Conservation (phyloP, 805 yeast genomes). For the Komagataella pseudopastoris region DNA sequence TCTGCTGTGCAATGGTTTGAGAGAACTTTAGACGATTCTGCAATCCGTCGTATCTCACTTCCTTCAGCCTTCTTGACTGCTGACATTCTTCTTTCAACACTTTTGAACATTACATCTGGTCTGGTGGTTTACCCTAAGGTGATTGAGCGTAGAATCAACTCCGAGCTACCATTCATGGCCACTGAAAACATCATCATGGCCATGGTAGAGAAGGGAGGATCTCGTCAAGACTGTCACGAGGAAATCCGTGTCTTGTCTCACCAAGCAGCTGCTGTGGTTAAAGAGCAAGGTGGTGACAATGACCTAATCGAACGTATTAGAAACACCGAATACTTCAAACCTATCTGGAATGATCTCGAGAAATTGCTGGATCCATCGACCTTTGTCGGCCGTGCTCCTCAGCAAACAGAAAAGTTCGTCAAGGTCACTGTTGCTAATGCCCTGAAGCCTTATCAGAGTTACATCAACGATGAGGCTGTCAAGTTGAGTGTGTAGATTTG, state of each 20-base stretch:
- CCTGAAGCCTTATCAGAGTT: conserved; percentile 46
- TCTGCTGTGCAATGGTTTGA: conserved; percentile 99
- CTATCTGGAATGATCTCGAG: conserved; percentile 79
- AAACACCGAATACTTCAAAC: conserved; percentile 69
- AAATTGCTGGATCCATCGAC: conserved; percentile 79
- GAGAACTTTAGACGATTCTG: conserved; percentile 96
- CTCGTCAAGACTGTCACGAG: conserved; percentile 98
- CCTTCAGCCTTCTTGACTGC: conserved; percentile 96
- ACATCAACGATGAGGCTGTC: conserved; percentile 54
- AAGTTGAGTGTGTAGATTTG: conserved; percentile 57
- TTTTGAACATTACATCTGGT: conserved; percentile 87
- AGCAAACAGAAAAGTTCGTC: conserved; percentile 91
- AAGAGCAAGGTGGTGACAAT: conserved; percentile 97
- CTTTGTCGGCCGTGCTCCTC: conserved; percentile 96
- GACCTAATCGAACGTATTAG: conserved; percentile 85
- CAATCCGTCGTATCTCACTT: conserved; percentile 90
- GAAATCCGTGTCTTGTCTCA: conserved; percentile 93
- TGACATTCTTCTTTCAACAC: conserved; percentile 80
- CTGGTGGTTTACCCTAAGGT: conserved; percentile 98
- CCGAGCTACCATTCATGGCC: conserved; percentile 98
- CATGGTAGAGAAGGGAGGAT: conserved; percentile 95
- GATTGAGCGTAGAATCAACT: conserved; percentile 85
- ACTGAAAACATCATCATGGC: conserved; percentile 99
- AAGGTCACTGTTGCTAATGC: conserved; percentile 76
- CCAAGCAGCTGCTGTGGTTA: conserved; percentile 94